Conservation (phyloP, 1,139 yeast species). For the Ashbya aceris region DNA sequence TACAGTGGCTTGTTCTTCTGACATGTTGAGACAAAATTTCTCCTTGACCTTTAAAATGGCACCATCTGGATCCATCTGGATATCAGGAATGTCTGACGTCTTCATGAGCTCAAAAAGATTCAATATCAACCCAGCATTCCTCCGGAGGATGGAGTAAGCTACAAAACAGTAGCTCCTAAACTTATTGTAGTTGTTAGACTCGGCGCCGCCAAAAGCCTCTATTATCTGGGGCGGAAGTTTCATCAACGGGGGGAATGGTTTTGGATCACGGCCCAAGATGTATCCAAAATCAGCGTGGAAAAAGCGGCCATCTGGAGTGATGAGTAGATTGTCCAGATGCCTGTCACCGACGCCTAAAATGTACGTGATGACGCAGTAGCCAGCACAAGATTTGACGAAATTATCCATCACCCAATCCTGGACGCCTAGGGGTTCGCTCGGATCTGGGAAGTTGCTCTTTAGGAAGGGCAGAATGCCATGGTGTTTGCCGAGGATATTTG, state of each 20-base stretch:
- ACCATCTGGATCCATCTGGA: constrained; percentile 62
- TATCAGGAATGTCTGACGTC: constrained; percentile 86
- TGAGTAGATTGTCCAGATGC: constrained; percentile 80
- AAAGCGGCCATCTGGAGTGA: constrained; percentile 69
- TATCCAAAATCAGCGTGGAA: constrained; percentile 98
- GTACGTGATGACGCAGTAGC: constrained; percentile 94
- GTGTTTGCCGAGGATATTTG: constrained; percentile 64
- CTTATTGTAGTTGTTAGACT: constrained; percentile 72
- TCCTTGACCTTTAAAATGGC: constrained; percentile 88
- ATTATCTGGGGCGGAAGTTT: constrained; percentile 93
- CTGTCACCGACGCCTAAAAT: constrained; percentile 94
- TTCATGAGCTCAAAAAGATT: constrained; percentile 91
- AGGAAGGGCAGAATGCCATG: constrained; percentile 70
- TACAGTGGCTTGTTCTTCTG: constrained; percentile 88
- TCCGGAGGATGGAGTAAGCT: constrained; percentile 81
- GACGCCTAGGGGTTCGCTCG: constrained; percentile 58
- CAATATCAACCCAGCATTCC: constrained; percentile 80
- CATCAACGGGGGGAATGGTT: constrained; percentile 98
- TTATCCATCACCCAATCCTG: constrained; percentile 77
- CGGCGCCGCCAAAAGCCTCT: constrained; percentile 95
- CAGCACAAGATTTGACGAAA: constrained; percentile 92
- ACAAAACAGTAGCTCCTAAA: constrained; percentile 92
- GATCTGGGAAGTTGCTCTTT: constrained; percentile 54
- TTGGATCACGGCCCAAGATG: constrained; percentile 92
- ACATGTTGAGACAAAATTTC: constrained; percentile 84